These are phyloP conservation scores for Lophiotrema nucula DNA, from an alignment of 495 filamentous ascomycete genomes.

Conservation along the genomic window DNA sequence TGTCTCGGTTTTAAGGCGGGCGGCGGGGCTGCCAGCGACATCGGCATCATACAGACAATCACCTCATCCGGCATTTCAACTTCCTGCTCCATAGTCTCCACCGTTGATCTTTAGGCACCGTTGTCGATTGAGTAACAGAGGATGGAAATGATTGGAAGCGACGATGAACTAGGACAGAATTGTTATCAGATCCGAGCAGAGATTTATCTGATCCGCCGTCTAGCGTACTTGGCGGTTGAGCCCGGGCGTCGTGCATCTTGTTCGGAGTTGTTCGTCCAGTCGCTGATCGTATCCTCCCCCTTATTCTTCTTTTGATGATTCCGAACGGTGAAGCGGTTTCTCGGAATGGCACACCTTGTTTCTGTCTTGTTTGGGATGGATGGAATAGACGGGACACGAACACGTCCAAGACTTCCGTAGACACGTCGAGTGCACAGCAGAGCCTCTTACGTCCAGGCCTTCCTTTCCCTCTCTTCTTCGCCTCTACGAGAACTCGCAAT, in stretches of 20 bases:
- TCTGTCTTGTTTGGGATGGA: no score
- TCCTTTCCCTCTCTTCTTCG: no score
- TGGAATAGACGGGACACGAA: no score
- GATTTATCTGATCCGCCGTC: constrained; percentile 30
- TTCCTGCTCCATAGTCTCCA: background rate
- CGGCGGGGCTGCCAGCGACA: background rate
- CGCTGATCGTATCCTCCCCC: no score
- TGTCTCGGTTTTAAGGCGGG: constrained; percentile 4
- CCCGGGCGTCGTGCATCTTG: background rate
- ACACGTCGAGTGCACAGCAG: no score
- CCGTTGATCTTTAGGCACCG: background rate
- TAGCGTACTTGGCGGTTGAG: constrained; percentile 9
- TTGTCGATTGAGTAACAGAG: background rate
- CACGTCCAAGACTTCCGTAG: no score
- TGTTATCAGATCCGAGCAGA: constrained; percentile 29
- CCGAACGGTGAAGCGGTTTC: no score
- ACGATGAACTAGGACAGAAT: background rate
- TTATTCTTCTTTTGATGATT: no score
- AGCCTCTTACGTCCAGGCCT: no score
- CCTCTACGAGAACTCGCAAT: no score
- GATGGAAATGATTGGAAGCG: constrained; percentile 10
- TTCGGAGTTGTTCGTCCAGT: background rate
- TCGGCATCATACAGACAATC: constrained; percentile 2
- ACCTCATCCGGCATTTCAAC: background rate
- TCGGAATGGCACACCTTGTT: no score